Evolutionary conservation across 345 rosid genomes (phyloP).

Genomic region (Stellera chamaejasme): DNA sequence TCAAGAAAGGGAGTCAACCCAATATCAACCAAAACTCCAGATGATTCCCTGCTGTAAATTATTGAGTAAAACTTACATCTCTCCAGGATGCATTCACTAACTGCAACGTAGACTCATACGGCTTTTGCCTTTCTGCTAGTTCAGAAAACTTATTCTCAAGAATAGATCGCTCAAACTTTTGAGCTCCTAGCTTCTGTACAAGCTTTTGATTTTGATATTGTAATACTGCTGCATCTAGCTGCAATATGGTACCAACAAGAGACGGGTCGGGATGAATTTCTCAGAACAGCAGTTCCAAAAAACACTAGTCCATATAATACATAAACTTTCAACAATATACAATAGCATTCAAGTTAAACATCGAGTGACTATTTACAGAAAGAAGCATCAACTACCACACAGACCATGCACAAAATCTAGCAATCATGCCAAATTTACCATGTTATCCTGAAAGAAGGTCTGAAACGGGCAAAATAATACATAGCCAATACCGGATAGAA

Average conservation of each 20-base stretch:
- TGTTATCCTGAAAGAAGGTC: too few species aligned
- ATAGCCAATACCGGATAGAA: too few species aligned
- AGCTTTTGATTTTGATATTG: constrained; percentile 90
- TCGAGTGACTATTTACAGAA: too few species aligned
- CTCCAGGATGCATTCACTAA: constrained; percentile 64
- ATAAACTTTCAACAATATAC: too few species aligned
- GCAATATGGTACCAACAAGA: constrained; percentile 14
- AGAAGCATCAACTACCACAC: too few species aligned
- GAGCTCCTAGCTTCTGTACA: constrained; percentile 69
- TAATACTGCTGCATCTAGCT: constrained; percentile 76
- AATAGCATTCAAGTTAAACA: too few species aligned
- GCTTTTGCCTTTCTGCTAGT: constrained; percentile 51
- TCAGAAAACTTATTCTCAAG: constrained; percentile 52
- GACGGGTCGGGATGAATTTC: background rate
- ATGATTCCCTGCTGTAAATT: background rate
- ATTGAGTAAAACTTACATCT: constrained; percentile 33
- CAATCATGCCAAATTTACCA: too few species aligned
- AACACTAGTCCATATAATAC: too few species aligned
- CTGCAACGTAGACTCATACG: constrained; percentile 46
- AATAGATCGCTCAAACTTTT: constrained; percentile 60
- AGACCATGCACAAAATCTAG: too few species aligned
- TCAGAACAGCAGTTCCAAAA: too few species aligned
- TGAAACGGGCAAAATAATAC: too few species aligned
- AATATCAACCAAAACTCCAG: constrained; percentile 7
- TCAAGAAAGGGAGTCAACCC: constrained; percentile 21